Base-by-base conservation (phyloP, 1,139 yeast species). In the Debaryomyces fabryi region DNA sequence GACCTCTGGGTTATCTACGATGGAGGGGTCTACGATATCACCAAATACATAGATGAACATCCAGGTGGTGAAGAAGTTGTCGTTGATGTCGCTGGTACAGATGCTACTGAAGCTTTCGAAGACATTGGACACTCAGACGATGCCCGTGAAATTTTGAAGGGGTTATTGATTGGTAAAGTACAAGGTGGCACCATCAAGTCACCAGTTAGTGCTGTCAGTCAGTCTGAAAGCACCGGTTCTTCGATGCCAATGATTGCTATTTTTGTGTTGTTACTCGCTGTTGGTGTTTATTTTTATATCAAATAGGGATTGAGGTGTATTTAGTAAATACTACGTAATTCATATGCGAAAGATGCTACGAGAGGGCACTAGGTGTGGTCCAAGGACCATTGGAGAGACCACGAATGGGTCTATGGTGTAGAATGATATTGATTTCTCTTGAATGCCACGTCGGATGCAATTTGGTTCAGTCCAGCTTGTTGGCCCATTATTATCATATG, bases 71-170 rank as follows among this genome's bases (percentile, higher is more conserved):
- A 91, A 71, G 99, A 95, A 71, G 97, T 93, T 44, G 79, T 93
- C 58, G 72, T 87, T 48, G 99, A 95, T 64, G 82, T 85, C 59
- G 98, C 93, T 51, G 99, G 99, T 57, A 76, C 78, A 49, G 99
- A 95, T 68, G 96, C 97, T 51, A 92, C 99, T 42, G 93, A 85
- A 58, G 92, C 96, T 33, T 93, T 93, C 65, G 91, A 89, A 53
- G 99, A 93, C 66, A 92, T 93, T 63, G 99, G 99, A 37, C 99
- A 93, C 72, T 91, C 98, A 36, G 97, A 92, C 57, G 97, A 92
- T 59, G 98, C 99, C 33, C 83, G 85, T 58, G 95, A 86, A 58
- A 78, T 87, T 55, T 77, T 95, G 62, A 76, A 73, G 42, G 82
- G 80, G 40, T 74, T 91, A 62, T 76, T 80, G 59, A 78, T 92